Evolutionary conservation across 2,329 filamentous ascomycete species (phyloP).

Genomic region (Diplocarpon mali): DNA sequence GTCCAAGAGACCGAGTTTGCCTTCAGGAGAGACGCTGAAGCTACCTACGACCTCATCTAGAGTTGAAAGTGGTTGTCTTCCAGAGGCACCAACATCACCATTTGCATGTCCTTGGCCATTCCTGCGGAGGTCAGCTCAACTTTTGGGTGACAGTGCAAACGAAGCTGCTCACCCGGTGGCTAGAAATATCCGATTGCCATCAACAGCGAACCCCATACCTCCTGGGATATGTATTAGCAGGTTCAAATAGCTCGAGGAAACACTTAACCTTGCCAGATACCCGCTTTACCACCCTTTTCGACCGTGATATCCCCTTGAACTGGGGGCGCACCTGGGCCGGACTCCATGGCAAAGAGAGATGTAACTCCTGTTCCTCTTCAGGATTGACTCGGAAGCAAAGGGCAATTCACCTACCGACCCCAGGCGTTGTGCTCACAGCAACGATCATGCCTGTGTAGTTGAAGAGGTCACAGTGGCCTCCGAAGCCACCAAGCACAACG

Average conservation of each 20-base stretch:
- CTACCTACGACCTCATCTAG: conserved; percentile 37
- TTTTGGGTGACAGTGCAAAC: conserved; percentile 1
- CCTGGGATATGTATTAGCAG: background rate
- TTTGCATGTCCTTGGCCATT: conserved; percentile 28
- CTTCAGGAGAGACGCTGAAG: conserved; percentile 32
- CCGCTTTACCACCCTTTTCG: conserved; percentile 31
- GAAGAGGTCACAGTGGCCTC: conserved; percentile 37
- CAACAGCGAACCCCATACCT: conserved; percentile 28
- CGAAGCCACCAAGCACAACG: conserved; percentile 36
- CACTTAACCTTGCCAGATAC: conserved; percentile 27
- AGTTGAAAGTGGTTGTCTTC: conserved; percentile 26
- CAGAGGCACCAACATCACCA: conserved; percentile 28
- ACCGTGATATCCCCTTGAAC: conserved; percentile 25
- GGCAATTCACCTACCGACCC: conserved; percentile 13
- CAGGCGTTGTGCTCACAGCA: conserved; percentile 25
- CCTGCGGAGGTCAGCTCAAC: conserved; percentile 16
- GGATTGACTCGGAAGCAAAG: background rate
- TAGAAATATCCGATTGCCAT: conserved; percentile 26
- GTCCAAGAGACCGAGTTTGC: conserved; percentile 36
- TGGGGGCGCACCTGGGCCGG: conserved; percentile 29
- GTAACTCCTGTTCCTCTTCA: conserved; percentile 18
- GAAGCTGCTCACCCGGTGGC: conserved; percentile 20
- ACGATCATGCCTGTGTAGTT: conserved; percentile 32
- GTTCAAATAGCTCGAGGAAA: no score
- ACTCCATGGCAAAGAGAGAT: conserved; percentile 32